Conservation (phyloP, 805 yeast genomes). For the Ogataea degrootiae region DNA sequence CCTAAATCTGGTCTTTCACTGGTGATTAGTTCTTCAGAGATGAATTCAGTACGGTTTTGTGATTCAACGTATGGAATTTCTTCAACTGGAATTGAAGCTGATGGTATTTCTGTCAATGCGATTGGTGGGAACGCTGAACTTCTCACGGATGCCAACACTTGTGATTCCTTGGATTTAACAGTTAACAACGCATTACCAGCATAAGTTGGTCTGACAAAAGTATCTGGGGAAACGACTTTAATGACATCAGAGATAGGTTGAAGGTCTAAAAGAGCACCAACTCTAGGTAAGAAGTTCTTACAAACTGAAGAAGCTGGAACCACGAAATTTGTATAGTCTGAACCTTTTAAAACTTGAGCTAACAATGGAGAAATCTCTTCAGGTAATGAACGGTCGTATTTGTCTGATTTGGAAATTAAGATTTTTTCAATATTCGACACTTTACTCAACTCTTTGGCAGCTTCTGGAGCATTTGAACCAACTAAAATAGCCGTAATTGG, state of each 20-base stretch:
- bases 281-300: conserved; percentile 79
- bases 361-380: conserved; percentile 75
- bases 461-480: conserved; percentile 56
- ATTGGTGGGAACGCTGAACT: conserved; percentile 68
- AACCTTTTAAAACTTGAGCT: conserved; percentile 38
- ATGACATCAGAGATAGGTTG: conserved; percentile 87
- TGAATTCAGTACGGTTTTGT: conserved; percentile 51
- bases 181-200: conserved; percentile 94
- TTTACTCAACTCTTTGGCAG: conserved; percentile 46
- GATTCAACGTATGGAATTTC: conserved; percentile 39
- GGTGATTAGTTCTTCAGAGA: conserved; percentile 66
- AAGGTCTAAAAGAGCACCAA: conserved; percentile 76
- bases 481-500: conserved; percentile 77
- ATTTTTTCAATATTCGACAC: conserved; percentile 52
- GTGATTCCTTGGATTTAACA: conserved; percentile 62
- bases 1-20: conserved; percentile 89
- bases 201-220: conserved; percentile 89
- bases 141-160: conserved; percentile 73
- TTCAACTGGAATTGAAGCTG: conserved; percentile 39
- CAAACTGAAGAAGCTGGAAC: conserved; percentile 85
- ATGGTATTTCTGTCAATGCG: conserved; percentile 29
- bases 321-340: conserved; percentile 62
- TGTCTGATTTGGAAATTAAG: conserved; percentile 50
- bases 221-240: conserved; percentile 57
- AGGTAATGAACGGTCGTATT: conserved; percentile 68